These are phyloP conservation scores for Agaricus subrufescens DNA, from an alignment of 768 basidiomycete species.

Conservation along the genomic window DNA sequence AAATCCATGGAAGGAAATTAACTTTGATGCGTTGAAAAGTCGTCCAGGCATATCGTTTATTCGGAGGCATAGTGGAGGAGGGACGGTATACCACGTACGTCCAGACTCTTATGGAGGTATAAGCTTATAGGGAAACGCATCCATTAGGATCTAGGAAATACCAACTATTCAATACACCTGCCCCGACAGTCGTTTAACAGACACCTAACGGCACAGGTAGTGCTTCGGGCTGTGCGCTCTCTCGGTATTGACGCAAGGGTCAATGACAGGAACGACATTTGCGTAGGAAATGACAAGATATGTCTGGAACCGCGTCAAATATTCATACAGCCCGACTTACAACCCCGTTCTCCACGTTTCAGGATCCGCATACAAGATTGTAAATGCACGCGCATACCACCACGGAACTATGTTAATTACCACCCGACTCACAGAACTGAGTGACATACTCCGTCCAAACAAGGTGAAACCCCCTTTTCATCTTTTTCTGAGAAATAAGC, in stretches of 20 bases:
- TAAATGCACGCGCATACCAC: slow-evolving; percentile 87
- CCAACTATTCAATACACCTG: slow-evolving; percentile 93
- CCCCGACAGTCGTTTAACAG: slow-evolving; percentile 80
- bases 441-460: slow-evolving; percentile 60
- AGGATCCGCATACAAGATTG: slow-evolving; percentile 96
- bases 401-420: slow-evolving; percentile 98
- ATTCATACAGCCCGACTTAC: slow-evolving; percentile 5
- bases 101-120: neutral
- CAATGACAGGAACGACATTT: slow-evolving; percentile 91
- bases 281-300: slow-evolving; percentile 85
- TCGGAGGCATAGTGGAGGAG: slow-evolving; percentile 86
- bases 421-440: slow-evolving; percentile 66
- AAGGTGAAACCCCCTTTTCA: slow-evolving; percentile 42
- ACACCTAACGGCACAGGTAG: slow-evolving; percentile 68
- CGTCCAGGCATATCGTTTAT: slow-evolving; percentile 65
- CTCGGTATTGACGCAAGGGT: slow-evolving; percentile 74
- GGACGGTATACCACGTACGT: slow-evolving; percentile 92
- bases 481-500: neutral
- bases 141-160: slow-evolving; percentile 88
- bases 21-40: slow-evolving; percentile 51
- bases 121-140: neutral
- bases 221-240: slow-evolving; percentile 69
- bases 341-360: slow-evolving; percentile 60
- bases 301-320: slow-evolving; percentile 29
- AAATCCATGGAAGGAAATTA: slow-evolving; percentile 98